Evolutionary conservation across 2,329 filamentous ascomycete species (phyloP), one percentile per base, ranked within the genome.

Genomic region (Chalara sp.): DNA sequence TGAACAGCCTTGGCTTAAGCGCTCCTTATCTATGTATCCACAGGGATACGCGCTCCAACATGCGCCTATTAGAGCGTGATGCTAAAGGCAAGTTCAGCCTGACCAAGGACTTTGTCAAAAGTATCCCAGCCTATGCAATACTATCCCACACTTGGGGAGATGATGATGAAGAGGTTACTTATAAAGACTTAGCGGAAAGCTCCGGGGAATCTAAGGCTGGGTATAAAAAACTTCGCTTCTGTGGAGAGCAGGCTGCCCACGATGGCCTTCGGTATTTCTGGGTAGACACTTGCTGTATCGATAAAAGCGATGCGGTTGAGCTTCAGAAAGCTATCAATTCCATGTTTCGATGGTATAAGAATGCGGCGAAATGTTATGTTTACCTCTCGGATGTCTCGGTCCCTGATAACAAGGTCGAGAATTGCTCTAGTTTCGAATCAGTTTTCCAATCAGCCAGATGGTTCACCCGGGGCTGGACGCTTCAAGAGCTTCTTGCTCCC

Each of bases 81-180:
- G 13, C 10, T 39, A 13, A 39, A 11, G 35, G 47, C 10, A 29
- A 37, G 13, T 28, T 49, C 40, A 30, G 48, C 48, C 42, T 50
- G 29, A 50, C 48, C 12, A 21, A 50, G 30, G 48, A 50, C 37
- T 40, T 44, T 32, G 41, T 21, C 35, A 32, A 50, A 46, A 13
- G 40, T 42, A 30, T 46, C 41, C 42, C 48, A 29, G 39, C 32
- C 28, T 50, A 50, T 46, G 48, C 48, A 35, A 50, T 50, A 50
- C 44, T 50, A 3, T 50, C 48, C n/a, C 48, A 50, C 42, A 46
- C 48, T 30, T 50, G 48, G 48, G 48, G 48, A 32, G 35, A 41
- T 12, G 48, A 50, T 50, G 33, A 6, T 28, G 32, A 50, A 32
- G 48, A 50, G 35, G 48, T 50, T 33, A 50, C 42, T 11, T 50